Evolutionary conservation across 2,329 filamentous ascomycete genomes (phyloP), one percentile per base, ranked within the genome.

Genomic region (Cytospora leucostoma): DNA sequence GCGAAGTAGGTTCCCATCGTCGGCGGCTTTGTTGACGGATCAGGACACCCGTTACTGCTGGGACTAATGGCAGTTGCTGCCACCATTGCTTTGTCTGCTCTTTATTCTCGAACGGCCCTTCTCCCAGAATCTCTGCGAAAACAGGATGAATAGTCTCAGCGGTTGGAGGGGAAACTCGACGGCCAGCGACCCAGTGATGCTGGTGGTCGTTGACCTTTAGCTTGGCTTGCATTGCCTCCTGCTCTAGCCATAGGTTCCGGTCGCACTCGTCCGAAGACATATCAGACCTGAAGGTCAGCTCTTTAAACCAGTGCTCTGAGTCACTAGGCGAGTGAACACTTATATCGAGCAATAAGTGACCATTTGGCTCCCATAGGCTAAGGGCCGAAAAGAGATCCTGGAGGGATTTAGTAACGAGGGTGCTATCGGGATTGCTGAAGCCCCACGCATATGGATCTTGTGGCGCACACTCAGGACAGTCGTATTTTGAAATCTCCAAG

Each of bases 21-120:
- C 70, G 69, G 67, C 71, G 71, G 65, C 67, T 74, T 64, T 75
- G 72, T 65, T 73, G 72, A 13, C 71, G 70, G 32, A 74, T 67
- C 68, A 75, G 70, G 61, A 75, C 15, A 61, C 65, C 66, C 8
- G 70, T 73, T 51, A 74, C 71, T 27, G 67, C 72, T 44, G 70
- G 70, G 40, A 72, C 70, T 35, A 27, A 54, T 54, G 71, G 71
- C 53, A 74, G 68, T 32, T 66, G 62, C 56, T 68, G 56, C 71
- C 68, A 72, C 70, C 70, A 71, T 64, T 70, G 53, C 62, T 74
- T 70, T 53, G 32, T 40, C 33, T 68, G 11, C 7, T 69, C 64
- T 55, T 27, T 67, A 54, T 70, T n/a, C n/a, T n/a, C 64, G 59
- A 71, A 71, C 32, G 68, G 68, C 38, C 67, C 67, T 38, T 65